A percentile compares a stretch with the other conserved stretches of the same genome.
phyloP scores from a whole-genome alignment of 2,329 filamentous ascomycete genomes.

The Pseudovirgaria hyperparasitica region DNA sequence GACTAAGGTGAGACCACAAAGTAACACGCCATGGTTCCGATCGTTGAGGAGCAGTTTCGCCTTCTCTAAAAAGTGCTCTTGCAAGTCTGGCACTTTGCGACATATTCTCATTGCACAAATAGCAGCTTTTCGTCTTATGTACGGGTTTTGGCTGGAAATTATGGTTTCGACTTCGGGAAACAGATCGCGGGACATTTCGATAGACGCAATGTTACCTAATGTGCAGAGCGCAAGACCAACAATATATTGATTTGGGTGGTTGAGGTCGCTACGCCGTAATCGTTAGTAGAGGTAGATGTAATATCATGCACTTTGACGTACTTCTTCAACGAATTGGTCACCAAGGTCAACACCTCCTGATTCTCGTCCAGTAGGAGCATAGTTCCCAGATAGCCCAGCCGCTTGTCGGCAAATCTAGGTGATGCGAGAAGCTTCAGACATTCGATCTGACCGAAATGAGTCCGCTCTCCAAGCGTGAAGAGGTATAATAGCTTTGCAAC shows the following conservation, averaged over 20 bases:
- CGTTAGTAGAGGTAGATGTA: not conserved
- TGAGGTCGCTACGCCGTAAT: slow-evolving; percentile 57
- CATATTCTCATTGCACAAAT: slow-evolving; percentile 99
- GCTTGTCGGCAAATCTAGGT: slow-evolving; percentile 94
- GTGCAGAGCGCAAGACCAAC: slow-evolving; percentile 94
- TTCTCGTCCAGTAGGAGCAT: slow-evolving; percentile 96
- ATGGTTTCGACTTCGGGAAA: slow-evolving; percentile 93
- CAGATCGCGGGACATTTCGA: slow-evolving; percentile 96
- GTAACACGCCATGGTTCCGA: slow-evolving; percentile 86
- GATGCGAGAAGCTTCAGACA: slow-evolving; percentile 95
- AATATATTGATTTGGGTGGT: slow-evolving; percentile 96
- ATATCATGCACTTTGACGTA: slow-evolving; percentile 31
- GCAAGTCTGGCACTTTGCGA: slow-evolving; percentile 90
- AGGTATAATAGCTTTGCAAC: slow-evolving; percentile 96
- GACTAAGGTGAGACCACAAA: slow-evolving; percentile 84
- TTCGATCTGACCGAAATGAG: slow-evolving; percentile 98
- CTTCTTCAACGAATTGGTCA: slow-evolving; percentile 98
- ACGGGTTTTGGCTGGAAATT: slow-evolving; percentile 89
- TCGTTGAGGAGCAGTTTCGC: slow-evolving; percentile 78
- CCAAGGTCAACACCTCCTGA: slow-evolving; percentile 90
- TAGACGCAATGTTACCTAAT: slow-evolving; percentile 90
- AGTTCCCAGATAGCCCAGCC: slow-evolving; percentile 86
- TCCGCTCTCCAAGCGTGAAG: slow-evolving; percentile 92
- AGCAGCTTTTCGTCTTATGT: slow-evolving; percentile 91
- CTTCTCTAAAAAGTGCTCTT: slow-evolving; percentile 95